These are phyloP conservation scores for Suhomyces kilbournensis DNA, from an alignment of 805 yeast species.

Conservation along the genomic window DNA sequence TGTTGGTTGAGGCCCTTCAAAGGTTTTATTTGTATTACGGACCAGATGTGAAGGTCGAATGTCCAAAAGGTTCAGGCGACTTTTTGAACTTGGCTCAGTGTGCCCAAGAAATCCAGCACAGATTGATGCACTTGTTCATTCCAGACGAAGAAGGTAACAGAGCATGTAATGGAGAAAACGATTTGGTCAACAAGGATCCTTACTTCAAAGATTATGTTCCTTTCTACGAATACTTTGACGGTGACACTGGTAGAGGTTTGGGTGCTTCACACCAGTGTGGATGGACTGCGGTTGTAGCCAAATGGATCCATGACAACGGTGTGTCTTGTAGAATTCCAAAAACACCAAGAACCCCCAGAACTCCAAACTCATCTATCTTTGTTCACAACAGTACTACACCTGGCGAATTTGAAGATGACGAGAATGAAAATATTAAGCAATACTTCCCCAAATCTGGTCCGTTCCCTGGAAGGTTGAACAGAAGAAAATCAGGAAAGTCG, in stretches of 20 bases:
- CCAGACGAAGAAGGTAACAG: conserved; percentile 65
- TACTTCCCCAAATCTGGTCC: conserved; percentile 48
- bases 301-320: conserved; percentile 88
- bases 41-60: conserved; percentile 76
- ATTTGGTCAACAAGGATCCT: conserved; percentile 54
- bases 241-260: conserved; percentile 90
- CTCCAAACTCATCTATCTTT: conserved; percentile 25
- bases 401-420: conserved; percentile 18
- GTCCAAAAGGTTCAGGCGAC: conserved; percentile 82
- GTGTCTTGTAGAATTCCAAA: conserved; percentile 57
- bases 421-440: conserved; percentile 32
- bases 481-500: conserved; percentile 76
- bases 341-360: conserved; percentile 36
- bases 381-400: conserved; percentile 13
- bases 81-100: conserved; percentile 78
- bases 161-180: conserved; percentile 74
- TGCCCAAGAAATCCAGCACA: conserved; percentile 85
- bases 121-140: conserved; percentile 73
- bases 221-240: conserved; percentile 87
- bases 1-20: conserved; percentile 82
- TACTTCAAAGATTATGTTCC: conserved; percentile 72
- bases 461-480: conserved; percentile 50
- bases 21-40: conserved; percentile 88
- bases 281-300: conserved; percentile 92
- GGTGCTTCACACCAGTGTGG: conserved; percentile 96